phyloP scores from a whole-genome alignment of 2,329 filamentous ascomycete species.

The Ophiostoma angusticollis region DNA sequence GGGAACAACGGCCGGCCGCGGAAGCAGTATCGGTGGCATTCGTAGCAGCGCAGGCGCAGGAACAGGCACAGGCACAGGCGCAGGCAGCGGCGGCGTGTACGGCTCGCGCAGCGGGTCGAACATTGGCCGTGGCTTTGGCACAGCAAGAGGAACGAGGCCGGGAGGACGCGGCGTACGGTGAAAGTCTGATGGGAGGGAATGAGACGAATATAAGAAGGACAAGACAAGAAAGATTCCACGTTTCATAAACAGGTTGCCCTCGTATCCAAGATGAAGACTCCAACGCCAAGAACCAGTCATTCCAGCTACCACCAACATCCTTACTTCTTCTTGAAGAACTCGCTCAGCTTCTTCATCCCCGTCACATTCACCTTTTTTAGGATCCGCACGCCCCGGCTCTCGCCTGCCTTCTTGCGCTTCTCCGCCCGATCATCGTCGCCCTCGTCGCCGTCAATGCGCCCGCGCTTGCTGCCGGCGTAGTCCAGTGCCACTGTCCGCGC shows the following conservation, averaged over 20 bases:
- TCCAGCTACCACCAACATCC: not conserved
- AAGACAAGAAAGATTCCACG: slow-evolving; percentile 14
- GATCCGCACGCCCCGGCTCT: slow-evolving; percentile 64
- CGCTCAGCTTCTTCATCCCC: slow-evolving; percentile 95
- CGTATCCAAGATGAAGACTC: not conserved
- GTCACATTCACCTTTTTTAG: slow-evolving; percentile 80
- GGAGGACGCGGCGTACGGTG: slow-evolving; percentile 8
- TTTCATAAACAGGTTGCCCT: not conserved
- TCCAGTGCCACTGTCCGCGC: slow-evolving; percentile 51
- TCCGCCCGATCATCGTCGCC: slow-evolving; percentile 58
- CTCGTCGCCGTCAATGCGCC: slow-evolving; percentile 44
- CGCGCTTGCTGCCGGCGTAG: slow-evolving; percentile 56
- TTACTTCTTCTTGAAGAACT: slow-evolving; percentile 70
- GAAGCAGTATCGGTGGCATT: slow-evolving; percentile 10
- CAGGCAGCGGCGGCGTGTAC: not conserved
- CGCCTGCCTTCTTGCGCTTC: slow-evolving; percentile 61
- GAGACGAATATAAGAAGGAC: not conserved
- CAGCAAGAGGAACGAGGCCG: slow-evolving; percentile 38
- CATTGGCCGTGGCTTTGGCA: slow-evolving; percentile 33
- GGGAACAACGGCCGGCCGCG: slow-evolving; percentile 7
- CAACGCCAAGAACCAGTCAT: not conserved
- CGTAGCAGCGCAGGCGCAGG: slow-evolving; percentile 1
- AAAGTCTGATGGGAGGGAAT: not conserved
- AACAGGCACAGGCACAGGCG: slow-evolving; percentile 1
- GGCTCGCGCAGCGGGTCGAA: slow-evolving; percentile 22